phyloP scores from a whole-genome alignment of 1,139 yeast genomes.

The Lodderomyces elongisporus region DNA sequence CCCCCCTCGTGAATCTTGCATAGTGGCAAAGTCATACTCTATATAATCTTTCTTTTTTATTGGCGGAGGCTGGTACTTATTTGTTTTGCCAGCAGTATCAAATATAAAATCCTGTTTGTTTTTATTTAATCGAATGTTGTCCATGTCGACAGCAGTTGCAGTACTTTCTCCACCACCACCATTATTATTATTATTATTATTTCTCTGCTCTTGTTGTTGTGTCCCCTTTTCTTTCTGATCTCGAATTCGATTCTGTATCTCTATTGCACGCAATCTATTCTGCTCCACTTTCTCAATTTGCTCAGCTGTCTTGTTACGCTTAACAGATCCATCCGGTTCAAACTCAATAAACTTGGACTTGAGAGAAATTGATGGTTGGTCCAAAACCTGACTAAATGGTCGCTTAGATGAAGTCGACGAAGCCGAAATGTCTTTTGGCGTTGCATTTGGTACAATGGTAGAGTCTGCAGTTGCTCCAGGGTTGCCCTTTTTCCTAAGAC shows the following conservation, averaged over 20 bases:
- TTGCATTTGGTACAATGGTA: constrained; percentile 8
- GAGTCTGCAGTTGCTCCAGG: constrained; percentile 10
- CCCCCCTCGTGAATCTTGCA: constrained; percentile 88
- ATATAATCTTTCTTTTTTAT: constrained; percentile 68
- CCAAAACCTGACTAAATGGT: constrained; percentile 10
- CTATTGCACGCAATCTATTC: constrained; percentile 56
- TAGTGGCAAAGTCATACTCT: constrained; percentile 86
- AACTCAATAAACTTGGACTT: constrained; percentile 14
- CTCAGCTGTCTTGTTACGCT: constrained; percentile 40
- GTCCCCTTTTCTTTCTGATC: constrained; percentile 18
- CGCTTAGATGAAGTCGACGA: constrained; percentile 4
- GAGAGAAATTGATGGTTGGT: constrained; percentile 10
- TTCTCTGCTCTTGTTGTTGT: constrained; percentile 16
- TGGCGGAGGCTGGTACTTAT: constrained; percentile 31
- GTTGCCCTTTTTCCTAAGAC: constrained; percentile 40
- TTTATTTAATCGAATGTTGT: constrained; percentile 11
- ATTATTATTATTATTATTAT: constrained; percentile 2
- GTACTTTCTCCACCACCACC: constrained; percentile 10
- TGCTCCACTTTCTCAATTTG: constrained; percentile 50
- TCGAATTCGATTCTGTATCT: constrained; percentile 40
- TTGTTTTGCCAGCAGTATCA: constrained; percentile 10
- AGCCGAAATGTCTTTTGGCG: constrained; percentile 3
- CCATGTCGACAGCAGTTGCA: constrained; percentile 7
- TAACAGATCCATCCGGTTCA: constrained; percentile 10
- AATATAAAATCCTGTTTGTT: constrained; percentile 7